A percentile compares a stretch with the other conserved stretches of the same genome.
Evolutionary conservation across 1,284 basidiomycete species (phyloP).

Genomic region (Sanghuangporus sanghuang): DNA sequence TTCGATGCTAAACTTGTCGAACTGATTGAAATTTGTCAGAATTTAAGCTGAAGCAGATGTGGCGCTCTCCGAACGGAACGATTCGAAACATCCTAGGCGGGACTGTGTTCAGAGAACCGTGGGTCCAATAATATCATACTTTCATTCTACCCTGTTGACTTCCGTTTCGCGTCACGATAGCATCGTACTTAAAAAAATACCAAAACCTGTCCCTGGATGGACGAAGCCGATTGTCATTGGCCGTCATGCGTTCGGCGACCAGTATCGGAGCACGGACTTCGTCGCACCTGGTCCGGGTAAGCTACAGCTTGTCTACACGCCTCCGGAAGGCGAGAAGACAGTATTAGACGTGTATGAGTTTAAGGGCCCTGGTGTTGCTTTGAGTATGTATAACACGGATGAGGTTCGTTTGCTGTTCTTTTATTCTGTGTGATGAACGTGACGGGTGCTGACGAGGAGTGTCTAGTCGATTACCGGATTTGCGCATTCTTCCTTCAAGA

Average conservation of each 20-base stretch:
- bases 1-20: neutral
- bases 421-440: neutral
- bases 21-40: slow-evolving; percentile 38
- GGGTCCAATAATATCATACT: too few relatives aligned
- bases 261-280: slow-evolving; percentile 91
- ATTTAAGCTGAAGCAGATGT: slow-evolving; percentile 98
- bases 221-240: slow-evolving; percentile 95
- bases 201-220: slow-evolving; percentile 95
- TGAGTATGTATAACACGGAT: slow-evolving; percentile 95
- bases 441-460: neutral
- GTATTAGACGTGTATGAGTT: slow-evolving; percentile 86
- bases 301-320: slow-evolving; percentile 84
- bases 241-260: slow-evolving; percentile 96
- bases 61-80: slow-evolving; percentile 94
- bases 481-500: slow-evolving; percentile 97
- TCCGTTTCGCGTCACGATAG: too few relatives aligned
- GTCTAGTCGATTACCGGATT: slow-evolving; percentile 86
- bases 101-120: slow-evolving; percentile 96
- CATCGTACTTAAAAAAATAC: slow-evolving; percentile 88
- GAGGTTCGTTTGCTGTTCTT: slow-evolving; percentile 44
- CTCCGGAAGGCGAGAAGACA: slow-evolving; percentile 63
- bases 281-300: slow-evolving; percentile 86
- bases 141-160: too few relatives aligned
- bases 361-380: slow-evolving; percentile 82
- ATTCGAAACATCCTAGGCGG: slow-evolving; percentile 97